Percentiles rank a stretch among this genome's conserved stretches.
phyloP scores from a whole-genome alignment of 352 stramenopile genomes.

The Phytophthora citrophthora region DNA sequence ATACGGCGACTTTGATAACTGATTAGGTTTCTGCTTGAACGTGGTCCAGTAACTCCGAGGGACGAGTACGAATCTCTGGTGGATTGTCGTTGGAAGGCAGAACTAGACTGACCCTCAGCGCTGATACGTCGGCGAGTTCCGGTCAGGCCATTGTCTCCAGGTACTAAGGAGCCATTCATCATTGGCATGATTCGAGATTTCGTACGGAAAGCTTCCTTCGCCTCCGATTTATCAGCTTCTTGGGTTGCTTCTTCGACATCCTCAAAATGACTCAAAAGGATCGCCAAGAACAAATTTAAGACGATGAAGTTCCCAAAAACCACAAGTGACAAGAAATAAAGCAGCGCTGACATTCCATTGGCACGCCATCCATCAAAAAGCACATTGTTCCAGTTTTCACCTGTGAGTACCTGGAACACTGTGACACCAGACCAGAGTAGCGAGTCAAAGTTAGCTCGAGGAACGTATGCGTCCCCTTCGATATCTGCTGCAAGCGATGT shows the following conservation, averaged over 20 bases:
- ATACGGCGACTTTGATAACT: no score
- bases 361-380: slow-evolving; percentile 89
- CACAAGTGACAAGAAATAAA: slow-evolving; percentile 90
- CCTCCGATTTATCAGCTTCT: slow-evolving; percentile 26
- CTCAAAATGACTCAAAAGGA: slow-evolving; percentile 91
- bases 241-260: slow-evolving; percentile 62
- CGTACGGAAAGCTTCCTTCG: slow-evolving; percentile 40
- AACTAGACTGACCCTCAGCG: no score
- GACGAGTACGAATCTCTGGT: no score
- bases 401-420: slow-evolving; percentile 89
- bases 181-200: slow-evolving; percentile 32
- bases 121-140: neutral
- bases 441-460: slow-evolving; percentile 70
- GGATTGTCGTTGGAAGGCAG: no score
- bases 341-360: slow-evolving; percentile 51
- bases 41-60: no score
- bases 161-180: slow-evolving; percentile 7
- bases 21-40: no score
- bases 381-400: slow-evolving; percentile 93
- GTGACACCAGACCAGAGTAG: slow-evolving; percentile 74
- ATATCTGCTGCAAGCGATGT: slow-evolving; percentile 10
- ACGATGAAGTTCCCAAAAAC: slow-evolving; percentile 91
- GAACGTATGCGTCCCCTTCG: slow-evolving; percentile 52
- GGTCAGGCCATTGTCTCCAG: slow-evolving; percentile 13
- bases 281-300: slow-evolving; percentile 93